Percentiles rank a stretch among this genome's conserved stretches.
Conservation (phyloP, 139 green algal genomes). For the Picochlorum sp. region DNA sequence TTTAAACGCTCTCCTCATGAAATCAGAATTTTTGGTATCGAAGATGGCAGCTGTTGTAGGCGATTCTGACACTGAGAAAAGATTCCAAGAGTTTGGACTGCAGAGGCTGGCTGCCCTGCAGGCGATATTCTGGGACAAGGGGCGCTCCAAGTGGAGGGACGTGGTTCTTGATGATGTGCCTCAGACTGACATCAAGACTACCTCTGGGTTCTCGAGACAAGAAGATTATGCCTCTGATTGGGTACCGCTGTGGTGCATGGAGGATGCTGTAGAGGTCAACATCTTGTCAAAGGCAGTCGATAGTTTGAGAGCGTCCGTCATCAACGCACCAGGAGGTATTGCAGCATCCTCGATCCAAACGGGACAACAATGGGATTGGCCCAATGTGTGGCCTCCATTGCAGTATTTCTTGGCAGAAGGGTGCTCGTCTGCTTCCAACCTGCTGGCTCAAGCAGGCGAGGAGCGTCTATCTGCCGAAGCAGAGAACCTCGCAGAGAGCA, state of each 20-base stretch:
- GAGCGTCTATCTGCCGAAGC: too few relatives aligned
- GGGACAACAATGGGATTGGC: slow-evolving; percentile 91
- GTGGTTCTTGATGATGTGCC: neutral
- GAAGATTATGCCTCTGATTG: slow-evolving; percentile 67
- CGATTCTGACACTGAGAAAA: slow-evolving; percentile 4
- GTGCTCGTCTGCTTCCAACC: neutral
- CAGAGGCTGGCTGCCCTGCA: slow-evolving; percentile 40
- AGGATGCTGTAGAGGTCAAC: neutral
- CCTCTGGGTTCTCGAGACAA: neutral
- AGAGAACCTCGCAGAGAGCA: slow-evolving; percentile 22
- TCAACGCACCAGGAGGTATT: slow-evolving; percentile 47
- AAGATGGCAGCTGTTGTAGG: slow-evolving; percentile 23
- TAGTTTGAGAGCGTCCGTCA: slow-evolving; percentile 21
- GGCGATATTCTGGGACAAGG: slow-evolving; percentile 59
- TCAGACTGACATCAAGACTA: neutral
- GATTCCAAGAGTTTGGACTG: neutral
- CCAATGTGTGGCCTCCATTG: slow-evolving; percentile 89
- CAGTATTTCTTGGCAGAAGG: slow-evolving; percentile 66
- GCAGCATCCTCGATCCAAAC: slow-evolving; percentile 48
- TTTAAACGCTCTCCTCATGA: slow-evolving; percentile 76
- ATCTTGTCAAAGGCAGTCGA: neutral
- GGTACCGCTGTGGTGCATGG: slow-evolving; percentile 72
- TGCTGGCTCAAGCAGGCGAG: neutral
- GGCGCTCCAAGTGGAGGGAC: slow-evolving; percentile 11
- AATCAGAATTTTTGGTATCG: slow-evolving; percentile 40